These are phyloP conservation scores for Leishmania arabica DNA, from an alignment of 208 protist species.

Conservation along the genomic window DNA sequence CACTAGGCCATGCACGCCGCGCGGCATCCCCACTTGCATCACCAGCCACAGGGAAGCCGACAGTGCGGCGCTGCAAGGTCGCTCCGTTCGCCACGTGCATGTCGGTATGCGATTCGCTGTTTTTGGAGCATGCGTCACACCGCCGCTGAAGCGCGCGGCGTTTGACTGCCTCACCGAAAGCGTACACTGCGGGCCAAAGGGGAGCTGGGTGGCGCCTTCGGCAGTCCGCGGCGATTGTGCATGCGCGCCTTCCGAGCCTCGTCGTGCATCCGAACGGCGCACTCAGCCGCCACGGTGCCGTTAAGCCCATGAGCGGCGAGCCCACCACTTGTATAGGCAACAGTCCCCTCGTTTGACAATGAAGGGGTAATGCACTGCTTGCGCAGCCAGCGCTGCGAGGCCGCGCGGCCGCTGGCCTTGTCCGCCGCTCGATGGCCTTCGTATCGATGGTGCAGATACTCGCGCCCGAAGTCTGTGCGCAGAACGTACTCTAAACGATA, in stretches of 20 bases:
- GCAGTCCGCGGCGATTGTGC: neutral
- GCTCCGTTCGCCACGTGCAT: neutral
- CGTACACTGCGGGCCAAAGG: constrained; percentile 10
- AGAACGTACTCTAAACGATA: constrained; percentile 52
- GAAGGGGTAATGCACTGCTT: constrained; percentile 7
- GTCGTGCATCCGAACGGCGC: constrained; percentile 2
- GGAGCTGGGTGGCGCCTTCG: neutral
- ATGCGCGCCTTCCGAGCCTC: constrained; percentile 10
- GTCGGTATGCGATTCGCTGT: neutral
- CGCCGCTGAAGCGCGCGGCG: neutral
- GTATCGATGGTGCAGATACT: neutral
- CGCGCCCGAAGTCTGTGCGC: constrained; percentile 17
- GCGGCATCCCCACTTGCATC: neutral
- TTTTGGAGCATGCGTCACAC: neutral
- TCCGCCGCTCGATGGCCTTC: neutral
- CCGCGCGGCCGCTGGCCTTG: neutral
- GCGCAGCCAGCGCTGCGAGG: constrained; percentile 1
- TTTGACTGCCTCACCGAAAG: neutral
- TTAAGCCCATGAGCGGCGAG: constrained; percentile 12
- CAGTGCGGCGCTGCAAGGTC: neutral
- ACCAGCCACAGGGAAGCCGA: neutral
- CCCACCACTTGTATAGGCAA: constrained; percentile 14
- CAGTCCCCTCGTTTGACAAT: constrained; percentile 17
- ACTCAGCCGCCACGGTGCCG: constrained; percentile 6
- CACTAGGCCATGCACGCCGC: neutral